Base-by-base conservation (phyloP, 2,329 filamentous ascomycete species). In the Fusarium oxysporum region DNA sequence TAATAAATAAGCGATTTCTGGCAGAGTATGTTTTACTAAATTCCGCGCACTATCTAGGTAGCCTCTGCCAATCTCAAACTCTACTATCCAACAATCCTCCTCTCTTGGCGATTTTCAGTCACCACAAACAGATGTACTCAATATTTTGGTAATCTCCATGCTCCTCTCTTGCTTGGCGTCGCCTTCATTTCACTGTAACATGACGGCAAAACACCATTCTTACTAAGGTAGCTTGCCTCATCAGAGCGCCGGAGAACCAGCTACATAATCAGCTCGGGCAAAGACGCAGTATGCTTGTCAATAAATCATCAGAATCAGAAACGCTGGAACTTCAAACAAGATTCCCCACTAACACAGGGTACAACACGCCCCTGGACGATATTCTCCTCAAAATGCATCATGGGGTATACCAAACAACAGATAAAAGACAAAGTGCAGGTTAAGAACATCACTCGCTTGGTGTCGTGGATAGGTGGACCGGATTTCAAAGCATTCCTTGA, bases 381-480 rank as follows among this genome's bases (percentile, higher is more conserved):
- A 65, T 68, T 72, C 62, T 74, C 65, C 65, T 70, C 65, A 68
- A 63, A 75, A 75, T 70, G 62, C 69, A 68, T 70, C 61, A 73
- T 75, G 64, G 72, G 73, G 72, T 73, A 76, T 77, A 71, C 70
- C 71, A 72, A 77, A 63, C 32, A 76, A 62, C 60, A 73, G 68
- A 72, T 50, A 70, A 50, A 68, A 43, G 38, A 59, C 48, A 55
- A 45, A 23, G 38, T 57, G 33, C 54, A 55, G 48, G 44, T 58
- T 45, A 41, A 50, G 48, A 54, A 70, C 41, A 70, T 66, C 47
- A 59, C 62, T 67, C 55, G 68, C 50, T 71, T 60, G 43, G 61
- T 47, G 67, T n/a, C 45, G 47, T 62, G 19, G 57, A 50, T n/a
- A 41, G 33, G 64, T 47, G 62, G 35, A 54, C 45, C 40, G 40